These are phyloP conservation scores for Populus nigra DNA, from an alignment of 345 rosid genomes.

Conservation along the genomic window DNA sequence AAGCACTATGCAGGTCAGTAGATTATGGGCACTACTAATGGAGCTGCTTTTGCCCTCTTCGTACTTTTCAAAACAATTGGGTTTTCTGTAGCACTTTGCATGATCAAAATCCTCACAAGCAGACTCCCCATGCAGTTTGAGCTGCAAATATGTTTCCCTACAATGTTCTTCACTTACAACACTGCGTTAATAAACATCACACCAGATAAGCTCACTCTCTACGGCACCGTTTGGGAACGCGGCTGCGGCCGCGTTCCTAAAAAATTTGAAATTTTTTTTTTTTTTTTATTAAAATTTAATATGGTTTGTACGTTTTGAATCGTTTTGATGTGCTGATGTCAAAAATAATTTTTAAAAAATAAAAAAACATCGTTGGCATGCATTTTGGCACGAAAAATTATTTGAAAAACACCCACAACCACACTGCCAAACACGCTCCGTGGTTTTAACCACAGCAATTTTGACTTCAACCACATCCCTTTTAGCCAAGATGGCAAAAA, in stretches of 20 bases:
- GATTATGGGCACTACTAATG: slow-evolving; percentile 30
- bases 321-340: too few relatives aligned
- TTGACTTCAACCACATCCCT: slow-evolving; percentile 20
- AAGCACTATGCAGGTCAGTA: slow-evolving; percentile 29
- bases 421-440: too few relatives aligned
- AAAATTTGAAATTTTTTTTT: too few relatives aligned
- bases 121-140: slow-evolving; percentile 49
- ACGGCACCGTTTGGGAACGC: too few relatives aligned
- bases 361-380: too few relatives aligned
- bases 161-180: slow-evolving; percentile 41
- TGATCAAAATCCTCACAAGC: slow-evolving; percentile 51
- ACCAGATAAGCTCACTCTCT: slow-evolving; percentile 26
- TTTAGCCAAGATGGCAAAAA: not conserved
- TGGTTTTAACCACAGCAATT: slow-evolving; percentile 27
- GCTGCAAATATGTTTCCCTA: slow-evolving; percentile 49
- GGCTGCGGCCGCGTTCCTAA: too few relatives aligned
- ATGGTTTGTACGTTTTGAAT: too few relatives aligned
- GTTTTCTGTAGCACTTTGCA: slow-evolving; percentile 35
- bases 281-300: too few relatives aligned
- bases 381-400: too few relatives aligned
- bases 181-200: slow-evolving; percentile 33
- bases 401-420: too few relatives aligned
- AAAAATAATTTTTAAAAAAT: too few relatives aligned
- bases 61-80: slow-evolving; percentile 47
- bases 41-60: slow-evolving; percentile 24